Base-by-base conservation (phyloP, 2,329 filamentous ascomycete genomes). In the Bipolaris victoriae region DNA sequence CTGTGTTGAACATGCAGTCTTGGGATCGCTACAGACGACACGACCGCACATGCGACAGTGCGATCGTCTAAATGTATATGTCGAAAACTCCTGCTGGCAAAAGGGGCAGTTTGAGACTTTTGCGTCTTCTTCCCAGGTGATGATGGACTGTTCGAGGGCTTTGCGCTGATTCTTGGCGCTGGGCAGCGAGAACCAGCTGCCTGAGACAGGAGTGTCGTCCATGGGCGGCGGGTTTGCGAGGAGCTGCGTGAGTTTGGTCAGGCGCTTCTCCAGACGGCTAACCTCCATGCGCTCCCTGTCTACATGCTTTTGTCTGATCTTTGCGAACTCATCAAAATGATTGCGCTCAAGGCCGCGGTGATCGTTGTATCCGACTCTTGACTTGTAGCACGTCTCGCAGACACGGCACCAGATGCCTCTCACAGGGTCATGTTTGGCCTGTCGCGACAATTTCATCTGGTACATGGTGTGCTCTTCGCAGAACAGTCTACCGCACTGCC, bases 391-490 rank as follows among this genome's bases (percentile, higher is more conserved):
- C n/a, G 95, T 98, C 80, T 99, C 95, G 73, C 95, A 99, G 1
- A 98, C 94, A 49, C 95, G 82, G 67, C 91, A 96, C 95, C 95
- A 99, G 66, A 91, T 86, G 7, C 95, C 95, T 60, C 94, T 83
- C 1, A 95, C 86, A 0, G 95, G 94, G 63, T 99, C 95, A 77
- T 97, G 92, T 57, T 88, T 85, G 3, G 95, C 95, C 29, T 92
- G 90, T 52, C 93, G 84, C 7, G 93, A 97, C 10, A 99, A 83
- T 81, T 96, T 97, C 90, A 98, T 98, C 80, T 99, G 94, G 73
- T 98, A 99, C 93, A 99, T 97, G 50, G 95, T 98, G 75, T 99
- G 95, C 67, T 94, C 91, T 72, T 98, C 95, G 77, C 95, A 99
- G 74, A 98, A 99, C 39, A 99, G 80, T 67, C 89, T 89, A 6